Percentiles rank a stretch among this genome's conserved stretches.
These are phyloP conservation scores for Vachellia pachyceras DNA, from an alignment of 306 rosid species.

Conservation along the genomic window DNA sequence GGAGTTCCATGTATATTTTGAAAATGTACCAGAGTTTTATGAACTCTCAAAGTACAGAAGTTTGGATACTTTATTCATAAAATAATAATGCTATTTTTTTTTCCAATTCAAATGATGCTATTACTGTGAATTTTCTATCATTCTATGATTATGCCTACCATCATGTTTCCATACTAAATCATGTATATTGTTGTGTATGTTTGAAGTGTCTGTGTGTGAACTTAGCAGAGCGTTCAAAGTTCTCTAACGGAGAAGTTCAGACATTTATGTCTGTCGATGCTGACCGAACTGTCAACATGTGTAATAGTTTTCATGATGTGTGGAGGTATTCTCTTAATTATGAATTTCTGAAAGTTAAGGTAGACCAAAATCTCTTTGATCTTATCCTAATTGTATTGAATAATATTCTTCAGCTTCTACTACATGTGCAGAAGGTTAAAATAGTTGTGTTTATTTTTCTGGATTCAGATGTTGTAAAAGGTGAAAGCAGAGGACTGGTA, in stretches of 20 bases:
- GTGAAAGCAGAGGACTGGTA: not conserved
- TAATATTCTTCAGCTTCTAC: slow-evolving; percentile 12
- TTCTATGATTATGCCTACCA: slow-evolving; percentile 23
- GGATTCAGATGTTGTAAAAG: not conserved
- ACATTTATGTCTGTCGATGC: slow-evolving; percentile 97
- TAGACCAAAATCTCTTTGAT: slow-evolving; percentile 11
- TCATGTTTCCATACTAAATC: slow-evolving; percentile 35
- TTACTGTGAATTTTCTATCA: slow-evolving; percentile 11
- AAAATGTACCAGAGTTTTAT: not conserved
- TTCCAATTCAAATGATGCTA: slow-evolving; percentile 13
- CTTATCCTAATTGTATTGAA: slow-evolving; percentile 1
- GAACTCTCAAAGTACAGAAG: too few species aligned
- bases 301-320: slow-evolving; percentile 86
- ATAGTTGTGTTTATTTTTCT: not conserved
- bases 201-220: slow-evolving; percentile 73
- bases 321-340: slow-evolving; percentile 73
- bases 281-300: slow-evolving; percentile 88
- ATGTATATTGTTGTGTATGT: slow-evolving; percentile 33
- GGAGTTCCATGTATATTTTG: not conserved
- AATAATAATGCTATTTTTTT: not conserved
- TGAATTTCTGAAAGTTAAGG: slow-evolving; percentile 26
- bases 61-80: not conserved
- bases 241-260: slow-evolving; percentile 92
- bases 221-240: slow-evolving; percentile 87
- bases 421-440: slow-evolving; percentile 13